phyloP scores from a whole-genome alignment of 2,329 filamentous ascomycete genomes.

The Zopfia rhizophila region DNA sequence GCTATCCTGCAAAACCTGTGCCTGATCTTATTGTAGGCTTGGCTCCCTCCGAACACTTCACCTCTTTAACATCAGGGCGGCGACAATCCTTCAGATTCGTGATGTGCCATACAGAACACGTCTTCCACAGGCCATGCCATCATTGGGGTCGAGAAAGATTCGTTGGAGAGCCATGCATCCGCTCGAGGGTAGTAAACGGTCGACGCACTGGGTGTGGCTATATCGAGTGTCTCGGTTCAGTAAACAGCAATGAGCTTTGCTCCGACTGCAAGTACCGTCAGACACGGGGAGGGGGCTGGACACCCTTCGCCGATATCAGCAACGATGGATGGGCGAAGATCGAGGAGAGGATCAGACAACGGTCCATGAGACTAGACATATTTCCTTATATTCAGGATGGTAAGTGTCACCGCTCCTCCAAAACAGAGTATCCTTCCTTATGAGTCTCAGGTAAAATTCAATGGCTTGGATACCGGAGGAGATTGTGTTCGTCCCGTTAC shows the following conservation, averaged over 20 bases:
- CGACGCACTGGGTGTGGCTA: slow-evolving; percentile 34
- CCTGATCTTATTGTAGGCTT: not conserved
- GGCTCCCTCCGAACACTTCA: not conserved
- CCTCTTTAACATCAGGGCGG: not conserved
- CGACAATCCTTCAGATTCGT: not conserved
- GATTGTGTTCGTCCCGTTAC: slow-evolving; percentile 17
- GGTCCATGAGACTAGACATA: slow-evolving; percentile 4
- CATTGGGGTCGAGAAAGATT: slow-evolving; percentile 45
- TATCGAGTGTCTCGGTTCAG: slow-evolving; percentile 33
- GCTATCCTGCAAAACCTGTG: not conserved
- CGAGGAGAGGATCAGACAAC: slow-evolving; percentile 25
- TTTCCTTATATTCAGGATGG: slow-evolving; percentile 11
- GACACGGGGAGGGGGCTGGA: slow-evolving; percentile 25
- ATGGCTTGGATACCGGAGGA: slow-evolving; percentile 14
- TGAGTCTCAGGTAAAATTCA: not conserved
- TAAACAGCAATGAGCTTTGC: slow-evolving; percentile 33
- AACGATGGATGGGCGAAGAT: slow-evolving; percentile 29
- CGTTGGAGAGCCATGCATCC: slow-evolving; percentile 40
- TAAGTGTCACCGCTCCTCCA: slow-evolving; percentile 1
- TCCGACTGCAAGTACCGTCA: slow-evolving; percentile 29
- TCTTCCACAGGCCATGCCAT: slow-evolving; percentile 41
- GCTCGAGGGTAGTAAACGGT: slow-evolving; percentile 34
- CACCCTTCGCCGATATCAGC: slow-evolving; percentile 32
- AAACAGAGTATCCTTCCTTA: slow-evolving; percentile 3
- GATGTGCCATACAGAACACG: slow-evolving; percentile 47